A percentile compares a stretch with the other conserved stretches of the same genome.
These are phyloP conservation scores for Russula sp. DNA, from an alignment of 768 basidiomycete species.

Conservation along the genomic window DNA sequence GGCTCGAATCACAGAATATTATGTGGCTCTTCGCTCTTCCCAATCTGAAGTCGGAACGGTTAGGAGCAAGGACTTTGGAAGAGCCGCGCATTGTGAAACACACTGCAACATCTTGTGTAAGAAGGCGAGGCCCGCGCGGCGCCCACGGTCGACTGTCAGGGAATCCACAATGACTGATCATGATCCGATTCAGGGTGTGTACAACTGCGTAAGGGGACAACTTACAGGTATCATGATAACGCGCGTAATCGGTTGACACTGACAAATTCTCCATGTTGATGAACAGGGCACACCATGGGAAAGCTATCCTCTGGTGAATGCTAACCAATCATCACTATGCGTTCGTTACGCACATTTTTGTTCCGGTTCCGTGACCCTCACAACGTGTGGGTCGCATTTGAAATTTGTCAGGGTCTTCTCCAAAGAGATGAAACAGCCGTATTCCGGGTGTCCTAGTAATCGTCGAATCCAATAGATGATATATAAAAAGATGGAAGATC, in stretches of 20 bases:
- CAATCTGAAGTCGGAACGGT: constrained; percentile 38
- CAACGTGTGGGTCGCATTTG: constrained; percentile 48
- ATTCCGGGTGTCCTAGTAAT: constrained; percentile 75
- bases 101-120: constrained; percentile 70
- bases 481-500: not conserved
- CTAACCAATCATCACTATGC: not conserved
- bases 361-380: constrained; percentile 46
- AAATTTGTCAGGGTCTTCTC: constrained; percentile 92
- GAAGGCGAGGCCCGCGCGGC: constrained; percentile 60
- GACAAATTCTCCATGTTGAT: constrained; percentile 75
- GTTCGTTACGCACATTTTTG: constrained; percentile 33
- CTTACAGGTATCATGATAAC: constrained; percentile 59
- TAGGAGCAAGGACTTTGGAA: not conserved
- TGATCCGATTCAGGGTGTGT: not conserved
- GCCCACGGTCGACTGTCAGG: constrained; percentile 62
- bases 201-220: not conserved
- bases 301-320: constrained; percentile 42
- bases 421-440: constrained; percentile 84
- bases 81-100: constrained; percentile 26
- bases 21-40: constrained; percentile 71
- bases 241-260: constrained; percentile 69
- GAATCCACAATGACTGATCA: constrained; percentile 56
- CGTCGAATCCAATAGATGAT: not conserved
- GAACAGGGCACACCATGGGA: constrained; percentile 90
- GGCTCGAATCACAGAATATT: constrained; percentile 67